phyloP scores from a whole-genome alignment of 2,329 filamentous ascomycete genomes.

The Diplocarpon mali region DNA sequence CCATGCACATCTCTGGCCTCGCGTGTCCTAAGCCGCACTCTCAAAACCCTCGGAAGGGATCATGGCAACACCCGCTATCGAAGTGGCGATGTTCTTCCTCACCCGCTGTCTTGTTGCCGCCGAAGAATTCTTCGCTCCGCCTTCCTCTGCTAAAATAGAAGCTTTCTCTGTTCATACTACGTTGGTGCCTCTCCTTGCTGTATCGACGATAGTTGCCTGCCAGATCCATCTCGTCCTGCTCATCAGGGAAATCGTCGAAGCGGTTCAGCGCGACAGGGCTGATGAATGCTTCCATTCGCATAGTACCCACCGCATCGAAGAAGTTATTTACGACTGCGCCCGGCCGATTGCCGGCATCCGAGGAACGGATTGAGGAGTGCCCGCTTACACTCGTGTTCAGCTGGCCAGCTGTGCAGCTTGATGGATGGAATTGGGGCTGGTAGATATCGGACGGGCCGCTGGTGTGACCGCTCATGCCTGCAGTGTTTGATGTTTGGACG shows the following conservation, averaged over 20 bases:
- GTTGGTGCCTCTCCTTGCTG: conserved; percentile 21
- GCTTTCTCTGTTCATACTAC: conserved; percentile 24
- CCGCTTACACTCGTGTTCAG: conserved; percentile 35
- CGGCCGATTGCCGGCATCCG: conserved; percentile 24
- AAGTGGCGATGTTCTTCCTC: conserved; percentile 41
- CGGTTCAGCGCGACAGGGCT: conserved; percentile 38
- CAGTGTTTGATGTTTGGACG: conserved; percentile 41
- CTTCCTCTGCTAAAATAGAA: conserved; percentile 19
- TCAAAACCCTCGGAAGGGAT: conserved; percentile 52
- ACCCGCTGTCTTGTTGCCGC: conserved; percentile 35
- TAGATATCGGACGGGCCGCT: conserved; percentile 51
- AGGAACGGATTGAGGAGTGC: conserved; percentile 25
- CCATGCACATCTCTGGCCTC: too few species aligned
- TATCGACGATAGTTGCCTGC: conserved; percentile 19
- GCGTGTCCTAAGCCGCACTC: too few species aligned
- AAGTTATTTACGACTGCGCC: conserved; percentile 37
- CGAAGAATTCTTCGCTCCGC: conserved; percentile 38
- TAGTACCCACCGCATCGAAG: conserved; percentile 80
- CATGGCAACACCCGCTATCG: conserved; percentile 36
- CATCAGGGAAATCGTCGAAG: conserved; percentile 25
- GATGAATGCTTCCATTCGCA: conserved; percentile 97
- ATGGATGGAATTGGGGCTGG: conserved; percentile 43
- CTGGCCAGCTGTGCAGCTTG: conserved; percentile 30
- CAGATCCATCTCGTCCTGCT: conserved; percentile 26
- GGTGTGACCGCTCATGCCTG: conserved; percentile 45